Percentiles rank a stretch among this genome's conserved stretches.
Evolutionary conservation across 169 alveolate genomes (phyloP).

Genomic region (Plasmodium relictum): DNA sequence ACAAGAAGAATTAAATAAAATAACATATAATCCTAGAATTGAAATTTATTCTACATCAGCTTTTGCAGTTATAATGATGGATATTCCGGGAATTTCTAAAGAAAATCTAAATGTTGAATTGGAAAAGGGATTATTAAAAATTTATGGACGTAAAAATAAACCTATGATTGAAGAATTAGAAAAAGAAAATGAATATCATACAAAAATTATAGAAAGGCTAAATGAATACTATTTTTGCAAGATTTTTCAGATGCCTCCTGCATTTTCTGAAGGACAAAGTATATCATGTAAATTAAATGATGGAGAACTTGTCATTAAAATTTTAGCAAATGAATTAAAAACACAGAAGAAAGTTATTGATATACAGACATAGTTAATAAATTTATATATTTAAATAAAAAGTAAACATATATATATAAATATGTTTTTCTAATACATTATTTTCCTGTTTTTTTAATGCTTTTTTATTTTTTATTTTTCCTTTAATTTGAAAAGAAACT

Average conservation of each 20-base stretch:
- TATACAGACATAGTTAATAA: neutral
- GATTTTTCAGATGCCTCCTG: conserved; percentile 74
- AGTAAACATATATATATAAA: neutral
- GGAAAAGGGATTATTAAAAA: conserved; percentile 68
- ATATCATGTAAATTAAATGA: conserved; percentile 62
- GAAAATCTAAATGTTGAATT: conserved; percentile 67
- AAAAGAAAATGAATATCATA: conserved; percentile 52
- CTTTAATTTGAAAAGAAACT: too few relatives aligned
- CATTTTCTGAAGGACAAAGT: conserved; percentile 64
- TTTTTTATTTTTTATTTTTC: too few relatives aligned
- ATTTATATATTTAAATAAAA: neutral
- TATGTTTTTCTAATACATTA: neutral
- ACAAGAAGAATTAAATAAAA: conserved; percentile 58
- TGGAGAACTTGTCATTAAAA: conserved; percentile 64
- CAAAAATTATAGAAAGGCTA: conserved; percentile 72
- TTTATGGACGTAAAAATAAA: conserved; percentile 59
- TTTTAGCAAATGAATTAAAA: conserved; percentile 54
- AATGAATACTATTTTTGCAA: conserved; percentile 65
- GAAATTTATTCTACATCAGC: conserved; percentile 68
- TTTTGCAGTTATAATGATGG: conserved; percentile 70
- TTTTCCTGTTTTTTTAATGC: too few relatives aligned
- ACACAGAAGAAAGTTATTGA: conserved; percentile 51
- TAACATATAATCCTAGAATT: conserved; percentile 61
- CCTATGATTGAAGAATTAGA: conserved; percentile 64
- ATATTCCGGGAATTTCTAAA: conserved; percentile 56